Percentiles rank a stretch among this genome's conserved stretches.
Evolutionary conservation across 2,329 filamentous ascomycete species (phyloP).

Genomic region (Pestalotiopsis sp.): DNA sequence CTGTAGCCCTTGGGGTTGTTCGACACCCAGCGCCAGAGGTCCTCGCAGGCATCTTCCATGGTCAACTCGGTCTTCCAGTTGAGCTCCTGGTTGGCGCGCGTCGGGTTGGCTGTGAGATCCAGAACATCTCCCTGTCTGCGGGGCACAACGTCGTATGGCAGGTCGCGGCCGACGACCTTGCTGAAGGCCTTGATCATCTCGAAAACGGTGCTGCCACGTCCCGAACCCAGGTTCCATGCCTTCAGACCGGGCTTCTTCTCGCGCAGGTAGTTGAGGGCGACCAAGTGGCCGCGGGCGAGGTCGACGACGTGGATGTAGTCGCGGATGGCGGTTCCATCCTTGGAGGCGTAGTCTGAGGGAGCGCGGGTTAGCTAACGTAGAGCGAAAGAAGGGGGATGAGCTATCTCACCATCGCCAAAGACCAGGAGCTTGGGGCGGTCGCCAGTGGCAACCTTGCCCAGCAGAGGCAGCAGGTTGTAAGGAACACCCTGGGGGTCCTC

Average conservation of each 20-base stretch:
- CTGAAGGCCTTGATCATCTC: slow-evolving; percentile 98
- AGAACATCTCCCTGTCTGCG: slow-evolving; percentile 89
- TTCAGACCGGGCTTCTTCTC: slow-evolving; percentile 84
- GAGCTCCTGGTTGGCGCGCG: slow-evolving; percentile 84
- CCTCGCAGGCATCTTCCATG: slow-evolving; percentile 89
- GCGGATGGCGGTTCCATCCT: slow-evolving; percentile 90
- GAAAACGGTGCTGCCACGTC: slow-evolving; percentile 91
- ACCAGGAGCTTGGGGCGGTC: slow-evolving; percentile 93
- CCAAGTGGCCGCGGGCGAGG: slow-evolving; percentile 81
- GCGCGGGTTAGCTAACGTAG: not conserved
- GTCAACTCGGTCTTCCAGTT: slow-evolving; percentile 90
- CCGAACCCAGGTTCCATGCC: slow-evolving; percentile 96
- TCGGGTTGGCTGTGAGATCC: slow-evolving; percentile 90
- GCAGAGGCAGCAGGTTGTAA: slow-evolving; percentile 91
- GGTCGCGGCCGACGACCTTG: slow-evolving; percentile 79
- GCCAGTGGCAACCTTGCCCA: slow-evolving; percentile 94
- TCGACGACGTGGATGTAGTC: slow-evolving; percentile 98
- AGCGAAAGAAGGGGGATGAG: not conserved
- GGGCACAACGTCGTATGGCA: slow-evolving; percentile 84
- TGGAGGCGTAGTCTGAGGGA: slow-evolving; percentile 78
- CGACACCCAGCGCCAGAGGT: slow-evolving; percentile 95
- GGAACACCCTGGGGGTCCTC: slow-evolving; percentile 96
- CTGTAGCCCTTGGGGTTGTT: slow-evolving; percentile 97
- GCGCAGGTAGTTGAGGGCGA: slow-evolving; percentile 88
- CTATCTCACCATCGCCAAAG: slow-evolving; percentile 82